These are phyloP conservation scores for Marchantia polymorpha DNA, from an alignment of 225 moss, liverwort and hornwort species.

Conservation along the genomic window DNA sequence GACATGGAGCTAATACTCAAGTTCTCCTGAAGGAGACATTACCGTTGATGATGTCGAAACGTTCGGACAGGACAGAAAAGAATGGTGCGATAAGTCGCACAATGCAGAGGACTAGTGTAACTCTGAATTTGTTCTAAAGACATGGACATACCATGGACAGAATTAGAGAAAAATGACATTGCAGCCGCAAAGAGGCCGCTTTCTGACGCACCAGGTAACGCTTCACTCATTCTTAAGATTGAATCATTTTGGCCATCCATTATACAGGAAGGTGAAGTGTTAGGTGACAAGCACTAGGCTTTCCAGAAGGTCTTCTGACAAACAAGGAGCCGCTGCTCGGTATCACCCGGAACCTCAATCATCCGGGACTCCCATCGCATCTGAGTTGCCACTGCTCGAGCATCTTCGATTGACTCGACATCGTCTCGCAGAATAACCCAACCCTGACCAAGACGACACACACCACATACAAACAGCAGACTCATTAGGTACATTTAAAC, in stretches of 20 bases:
- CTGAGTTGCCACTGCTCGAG: slow-evolving; percentile 43
- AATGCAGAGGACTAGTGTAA: background rate
- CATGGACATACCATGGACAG: background rate
- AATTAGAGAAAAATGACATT: background rate
- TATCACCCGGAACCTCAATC: slow-evolving; percentile 40
- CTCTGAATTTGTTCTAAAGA: background rate
- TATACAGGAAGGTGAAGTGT: background rate
- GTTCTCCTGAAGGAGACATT: background rate
- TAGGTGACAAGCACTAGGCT: slow-evolving; percentile 8
- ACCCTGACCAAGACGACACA: slow-evolving; percentile 27
- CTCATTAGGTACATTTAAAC: too few species aligned
- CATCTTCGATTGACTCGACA: slow-evolving; percentile 35
- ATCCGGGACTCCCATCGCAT: slow-evolving; percentile 50
- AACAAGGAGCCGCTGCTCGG: slow-evolving; percentile 48
- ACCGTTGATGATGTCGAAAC: slow-evolving; percentile 3
- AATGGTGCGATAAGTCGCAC: slow-evolving; percentile 3
- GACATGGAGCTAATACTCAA: background rate
- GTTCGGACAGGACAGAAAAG: background rate
- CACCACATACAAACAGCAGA: background rate
- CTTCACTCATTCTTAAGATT: background rate
- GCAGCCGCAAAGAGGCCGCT: background rate
- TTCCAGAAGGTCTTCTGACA: slow-evolving; percentile 51
- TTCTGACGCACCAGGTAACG: background rate
- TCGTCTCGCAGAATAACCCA: slow-evolving; percentile 48
- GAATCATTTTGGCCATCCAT: background rate